These are phyloP conservation scores for Wickerhamiella parazyma DNA, from an alignment of 805 yeast species.

Conservation along the genomic window DNA sequence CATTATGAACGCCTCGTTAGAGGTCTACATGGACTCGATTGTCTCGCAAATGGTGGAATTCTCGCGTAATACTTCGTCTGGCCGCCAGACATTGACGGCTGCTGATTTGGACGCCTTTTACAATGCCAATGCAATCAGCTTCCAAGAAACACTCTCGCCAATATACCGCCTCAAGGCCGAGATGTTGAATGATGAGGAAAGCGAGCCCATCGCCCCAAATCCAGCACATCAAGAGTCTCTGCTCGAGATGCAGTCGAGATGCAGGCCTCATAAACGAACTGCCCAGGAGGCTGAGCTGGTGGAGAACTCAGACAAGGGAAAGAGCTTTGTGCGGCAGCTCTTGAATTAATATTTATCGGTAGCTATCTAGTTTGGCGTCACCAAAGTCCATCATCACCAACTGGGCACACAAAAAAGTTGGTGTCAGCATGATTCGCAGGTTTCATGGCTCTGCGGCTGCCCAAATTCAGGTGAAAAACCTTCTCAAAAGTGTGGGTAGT, in stretches of 20 bases:
- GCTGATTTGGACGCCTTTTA: conserved; percentile 25
- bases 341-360: conserved; percentile 2
- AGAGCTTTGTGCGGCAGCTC: conserved; percentile 5
- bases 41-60: conserved; percentile 59
- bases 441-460: neutral
- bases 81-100: conserved; percentile 25
- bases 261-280: conserved; percentile 4
- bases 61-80: conserved; percentile 19
- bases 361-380: neutral
- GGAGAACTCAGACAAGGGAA: conserved; percentile 9
- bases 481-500: conserved; percentile 2
- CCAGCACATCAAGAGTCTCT: neutral
- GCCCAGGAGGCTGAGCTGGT: conserved; percentile 6
- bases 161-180: conserved; percentile 24
- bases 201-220: neutral
- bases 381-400: too few relatives aligned
- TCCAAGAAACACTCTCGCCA: conserved; percentile 28
- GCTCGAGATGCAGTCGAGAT: neutral
- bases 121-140: conserved; percentile 24
- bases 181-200: conserved; percentile 26
- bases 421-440: neutral
- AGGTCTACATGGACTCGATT: conserved; percentile 59
- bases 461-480: neutral
- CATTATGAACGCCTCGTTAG: conserved; percentile 65
- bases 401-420: too few relatives aligned